A percentile compares a stretch with the other conserved stretches of the same genome.
Conservation (phyloP, 176 grass and related monocot genomes). For the Oryza officinalis region DNA sequence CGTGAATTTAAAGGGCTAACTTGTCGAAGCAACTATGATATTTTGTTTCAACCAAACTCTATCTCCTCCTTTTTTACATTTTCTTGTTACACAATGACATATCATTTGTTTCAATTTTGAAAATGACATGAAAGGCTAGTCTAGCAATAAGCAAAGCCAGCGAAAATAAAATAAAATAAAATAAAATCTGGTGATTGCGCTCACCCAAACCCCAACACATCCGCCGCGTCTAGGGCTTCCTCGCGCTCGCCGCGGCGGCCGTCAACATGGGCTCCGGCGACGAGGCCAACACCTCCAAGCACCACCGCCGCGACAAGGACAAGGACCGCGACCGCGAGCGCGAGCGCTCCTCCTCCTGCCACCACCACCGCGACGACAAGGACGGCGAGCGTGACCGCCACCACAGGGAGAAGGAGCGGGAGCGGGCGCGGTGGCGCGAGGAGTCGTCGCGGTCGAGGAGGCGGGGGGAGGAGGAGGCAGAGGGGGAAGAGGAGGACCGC, state of each 20-base stretch:
- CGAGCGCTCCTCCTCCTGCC: background rate
- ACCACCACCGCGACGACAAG: conserved; percentile 25
- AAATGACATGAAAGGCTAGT: too few relatives aligned
- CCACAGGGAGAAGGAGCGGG: conserved; percentile 38
- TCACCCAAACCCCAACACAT: background rate
- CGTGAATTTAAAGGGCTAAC: too few relatives aligned
- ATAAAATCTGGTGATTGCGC: background rate
- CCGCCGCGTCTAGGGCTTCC: conserved; percentile 39
- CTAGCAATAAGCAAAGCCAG: too few relatives aligned
- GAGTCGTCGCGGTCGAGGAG: too few relatives aligned
- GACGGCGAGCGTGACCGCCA: conserved; percentile 26
- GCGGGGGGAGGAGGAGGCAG: too few relatives aligned
- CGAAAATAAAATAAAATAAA: too few relatives aligned
- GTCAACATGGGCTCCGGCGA: conserved; percentile 44
- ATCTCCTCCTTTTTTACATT: too few relatives aligned
- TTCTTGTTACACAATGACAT: too few relatives aligned
- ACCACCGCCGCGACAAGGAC: conserved; percentile 52
- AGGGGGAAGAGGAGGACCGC: conserved; percentile 27
- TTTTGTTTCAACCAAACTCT: too few relatives aligned
- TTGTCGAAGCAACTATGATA: too few relatives aligned
- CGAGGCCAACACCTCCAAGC: conserved; percentile 37
- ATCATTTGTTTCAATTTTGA: too few relatives aligned
- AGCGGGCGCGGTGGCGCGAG: background rate
- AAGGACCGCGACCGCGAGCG: conserved; percentile 7
- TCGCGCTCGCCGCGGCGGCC: background rate